phyloP scores from a whole-genome alignment of 345 rosid species.

The Eucalyptus marginata region DNA sequence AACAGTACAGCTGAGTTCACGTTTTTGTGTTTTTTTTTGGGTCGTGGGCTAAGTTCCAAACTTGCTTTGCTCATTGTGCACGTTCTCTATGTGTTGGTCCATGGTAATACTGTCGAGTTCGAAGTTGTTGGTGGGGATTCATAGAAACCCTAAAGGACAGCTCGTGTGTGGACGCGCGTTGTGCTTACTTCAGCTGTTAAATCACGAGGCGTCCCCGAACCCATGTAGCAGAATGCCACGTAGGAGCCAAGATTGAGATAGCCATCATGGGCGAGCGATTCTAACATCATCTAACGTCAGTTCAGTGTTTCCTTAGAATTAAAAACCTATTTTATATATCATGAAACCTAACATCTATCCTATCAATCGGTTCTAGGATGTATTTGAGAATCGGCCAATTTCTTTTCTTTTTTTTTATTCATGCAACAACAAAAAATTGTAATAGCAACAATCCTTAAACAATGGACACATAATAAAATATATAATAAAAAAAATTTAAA shows the following conservation, averaged over 20 bases:
- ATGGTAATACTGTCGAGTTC: background rate
- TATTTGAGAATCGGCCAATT: fast-evolving
- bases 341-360: fast-evolving
- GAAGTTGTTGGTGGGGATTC: background rate
- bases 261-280: fast-evolving
- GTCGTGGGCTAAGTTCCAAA: background rate
- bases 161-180: background rate
- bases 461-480: background rate
- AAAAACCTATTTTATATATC: too few species aligned
- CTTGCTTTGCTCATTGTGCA: background rate
- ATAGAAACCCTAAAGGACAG: background rate
- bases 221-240: background rate
- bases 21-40: background rate
- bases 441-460: background rate
- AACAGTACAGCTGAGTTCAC: background rate
- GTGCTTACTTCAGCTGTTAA: background rate
- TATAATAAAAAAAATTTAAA: fast-evolving
- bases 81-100: background rate
- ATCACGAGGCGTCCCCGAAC: background rate
- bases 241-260: background rate
- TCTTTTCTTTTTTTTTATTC: too few species aligned
- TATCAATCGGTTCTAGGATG: background rate
- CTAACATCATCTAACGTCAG: fast-evolving
- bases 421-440: too few species aligned
- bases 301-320: too few species aligned